Conservation (phyloP, 805 yeast genomes). For the Teunomyces funiuensis region DNA sequence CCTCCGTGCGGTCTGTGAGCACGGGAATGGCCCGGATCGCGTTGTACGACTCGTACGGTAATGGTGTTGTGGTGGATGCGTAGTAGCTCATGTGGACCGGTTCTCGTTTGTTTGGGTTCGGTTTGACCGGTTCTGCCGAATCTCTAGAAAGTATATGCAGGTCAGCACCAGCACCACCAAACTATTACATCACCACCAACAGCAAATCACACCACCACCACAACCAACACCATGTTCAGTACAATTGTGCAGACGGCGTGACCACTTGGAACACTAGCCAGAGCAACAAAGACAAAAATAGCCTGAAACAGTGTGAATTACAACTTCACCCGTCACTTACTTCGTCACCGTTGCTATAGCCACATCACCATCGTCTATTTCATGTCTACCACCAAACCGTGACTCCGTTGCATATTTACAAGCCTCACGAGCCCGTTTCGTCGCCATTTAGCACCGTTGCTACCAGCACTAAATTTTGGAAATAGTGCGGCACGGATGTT, state of each 20-base stretch:
- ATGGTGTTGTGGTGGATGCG: conserved; percentile 7
- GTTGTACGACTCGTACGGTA: conserved; percentile 11
- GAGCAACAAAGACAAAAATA: no score
- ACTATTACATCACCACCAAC: no score
- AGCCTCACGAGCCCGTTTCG: no score
- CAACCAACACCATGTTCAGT: neutral
- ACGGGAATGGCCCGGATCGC: conserved; percentile 9
- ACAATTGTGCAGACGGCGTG: no score
- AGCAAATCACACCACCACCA: neutral
- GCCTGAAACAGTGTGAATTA: no score
- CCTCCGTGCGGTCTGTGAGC: neutral
- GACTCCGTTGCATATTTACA: no score
- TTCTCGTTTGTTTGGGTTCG: conserved; percentile 1
- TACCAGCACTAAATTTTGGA: neutral
- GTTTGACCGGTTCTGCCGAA: conserved; percentile 3
- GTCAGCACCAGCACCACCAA: no score
- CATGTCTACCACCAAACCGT: no score
- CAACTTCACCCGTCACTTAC: no score
- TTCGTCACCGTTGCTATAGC: no score
- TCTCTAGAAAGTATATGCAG: no score
- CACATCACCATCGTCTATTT: neutral
- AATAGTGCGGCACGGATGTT: conserved; percentile 3
- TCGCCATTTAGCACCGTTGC: neutral
- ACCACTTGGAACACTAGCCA: no score
- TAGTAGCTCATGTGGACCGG: conserved; percentile 10